Evolutionary conservation across 805 yeast genomes (phyloP).

Genomic region (Metschnikowia aberdeeniae): DNA sequence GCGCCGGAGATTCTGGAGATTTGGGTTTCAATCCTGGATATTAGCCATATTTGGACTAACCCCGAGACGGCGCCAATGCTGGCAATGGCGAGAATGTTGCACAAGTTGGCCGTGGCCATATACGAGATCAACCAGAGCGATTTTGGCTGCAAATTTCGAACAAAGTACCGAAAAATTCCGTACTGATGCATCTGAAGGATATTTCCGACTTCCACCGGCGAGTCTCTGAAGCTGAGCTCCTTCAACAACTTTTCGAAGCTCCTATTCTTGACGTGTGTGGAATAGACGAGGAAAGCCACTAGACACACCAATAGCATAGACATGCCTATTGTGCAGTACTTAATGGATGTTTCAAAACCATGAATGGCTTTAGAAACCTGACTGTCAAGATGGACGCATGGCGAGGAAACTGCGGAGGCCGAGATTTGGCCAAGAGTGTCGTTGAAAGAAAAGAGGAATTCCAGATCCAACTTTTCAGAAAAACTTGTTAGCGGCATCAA

Average conservation of each 20-base stretch:
- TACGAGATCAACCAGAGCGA: conserved; percentile 10
- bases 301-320: conserved; percentile 1
- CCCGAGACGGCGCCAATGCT: neutral
- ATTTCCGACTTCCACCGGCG: conserved; percentile 11
- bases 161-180: conserved; percentile 8
- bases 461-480: neutral
- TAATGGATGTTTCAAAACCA: conserved; percentile 1
- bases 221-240: conserved; percentile 1
- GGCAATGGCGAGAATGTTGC: neutral
- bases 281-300: conserved; percentile 4
- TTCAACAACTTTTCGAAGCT: neutral
- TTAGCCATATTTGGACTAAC: neutral
- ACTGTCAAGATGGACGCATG: neutral
- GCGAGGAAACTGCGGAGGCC: neutral
- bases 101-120: conserved; percentile 4
- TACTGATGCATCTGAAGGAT: conserved; percentile 5
- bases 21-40: neutral
- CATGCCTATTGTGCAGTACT: conserved; percentile 7
- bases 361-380: neutral
- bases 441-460: neutral
- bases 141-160: conserved; percentile 2
- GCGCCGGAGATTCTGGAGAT: neutral
- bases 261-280: conserved; percentile 3
- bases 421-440: neutral
- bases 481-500: conserved; percentile 15